Percentiles rank a stretch among this genome's conserved stretches.
These are phyloP conservation scores for Sonneratia caseolaris DNA, from an alignment of 345 rosid genomes.

Conservation along the genomic window DNA sequence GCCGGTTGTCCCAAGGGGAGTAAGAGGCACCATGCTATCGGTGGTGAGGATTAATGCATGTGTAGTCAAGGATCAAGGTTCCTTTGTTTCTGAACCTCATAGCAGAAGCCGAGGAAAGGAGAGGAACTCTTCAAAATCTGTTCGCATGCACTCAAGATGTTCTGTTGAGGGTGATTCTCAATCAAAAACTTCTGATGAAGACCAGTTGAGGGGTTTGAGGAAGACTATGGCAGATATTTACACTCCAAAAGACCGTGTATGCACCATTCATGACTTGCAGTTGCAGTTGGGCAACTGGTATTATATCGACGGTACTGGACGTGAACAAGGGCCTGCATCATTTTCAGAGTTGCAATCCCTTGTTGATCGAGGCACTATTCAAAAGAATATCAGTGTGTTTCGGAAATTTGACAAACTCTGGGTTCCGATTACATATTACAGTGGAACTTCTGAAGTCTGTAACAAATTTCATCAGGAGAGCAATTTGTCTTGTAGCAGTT, in stretches of 20 bases:
- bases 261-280: constrained; percentile 57
- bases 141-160: constrained; percentile 52
- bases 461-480: constrained; percentile 24
- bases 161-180: constrained; percentile 46
- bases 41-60: constrained; percentile 95
- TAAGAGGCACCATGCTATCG: constrained; percentile 59
- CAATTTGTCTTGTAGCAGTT: constrained; percentile 27
- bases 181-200: constrained; percentile 35
- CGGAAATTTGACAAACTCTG: constrained; percentile 84
- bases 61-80: constrained; percentile 87
- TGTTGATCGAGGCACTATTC: constrained; percentile 61
- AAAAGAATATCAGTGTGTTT: constrained; percentile 67
- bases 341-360: constrained; percentile 65
- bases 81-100: constrained; percentile 65
- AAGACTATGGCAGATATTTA: constrained; percentile 33
- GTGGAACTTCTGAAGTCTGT: constrained; percentile 31
- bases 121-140: constrained; percentile 52
- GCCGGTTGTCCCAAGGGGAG: constrained; percentile 47
- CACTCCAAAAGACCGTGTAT: constrained; percentile 58
- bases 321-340: constrained; percentile 75
- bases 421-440: constrained; percentile 59
- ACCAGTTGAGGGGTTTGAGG: constrained; percentile 34
- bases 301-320: constrained; percentile 88
- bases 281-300: constrained; percentile 96
- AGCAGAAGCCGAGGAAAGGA: constrained; percentile 64